Evolutionary conservation across 768 basidiomycete species (phyloP), one percentile per base, ranked within the genome.

Genomic region (Gloeostereum incarnatum): DNA sequence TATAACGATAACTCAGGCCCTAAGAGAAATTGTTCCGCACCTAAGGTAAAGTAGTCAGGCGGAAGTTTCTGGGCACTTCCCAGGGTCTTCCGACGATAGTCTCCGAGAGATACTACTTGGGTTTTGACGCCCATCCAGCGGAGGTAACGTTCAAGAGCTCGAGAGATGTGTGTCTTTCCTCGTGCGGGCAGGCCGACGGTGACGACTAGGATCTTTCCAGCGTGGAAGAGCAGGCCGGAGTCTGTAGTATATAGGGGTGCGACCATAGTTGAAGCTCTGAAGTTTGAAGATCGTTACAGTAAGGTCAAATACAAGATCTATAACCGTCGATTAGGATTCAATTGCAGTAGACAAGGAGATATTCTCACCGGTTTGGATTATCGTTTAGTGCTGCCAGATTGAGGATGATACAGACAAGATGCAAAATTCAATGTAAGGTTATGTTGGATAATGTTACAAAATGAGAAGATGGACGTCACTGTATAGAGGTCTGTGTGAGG

Each of bases 51-150:
- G 60, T 98, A 99, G 56, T 99, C 96, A 0, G 79, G 63, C 0
- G 96, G 96, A 4, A 99, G 66, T 35, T 81, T 79, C 60, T 90
- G 75, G 0, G 91, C 86, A 0, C 85, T 82, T 6, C 96, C 96
- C 11, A 98, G 64, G 0, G 80, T 76, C 68, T 90, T 89, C 37
- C 96, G 65, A 32, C 96, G 76, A 59, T 94, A 92, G 60, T 99
- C 96, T 16, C 96, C 96, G 7, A 99, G 67, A 5, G 91, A 93
- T 40, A 97, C 81, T 38, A 98, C 96, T 45, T 84, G 77, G 0
- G 91, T 94, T 60, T 94, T 97, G 38, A 99, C 88, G 21, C 96
- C 96, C 59, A 90, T 87, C 96, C 96, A 99, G 57, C 91, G 73
- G 1, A 99, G 73, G 60, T 99, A 99, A n/a, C 96, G 78, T 57